phyloP scores from a whole-genome alignment of 306 rosid species.

The Trifolium repens region DNA sequence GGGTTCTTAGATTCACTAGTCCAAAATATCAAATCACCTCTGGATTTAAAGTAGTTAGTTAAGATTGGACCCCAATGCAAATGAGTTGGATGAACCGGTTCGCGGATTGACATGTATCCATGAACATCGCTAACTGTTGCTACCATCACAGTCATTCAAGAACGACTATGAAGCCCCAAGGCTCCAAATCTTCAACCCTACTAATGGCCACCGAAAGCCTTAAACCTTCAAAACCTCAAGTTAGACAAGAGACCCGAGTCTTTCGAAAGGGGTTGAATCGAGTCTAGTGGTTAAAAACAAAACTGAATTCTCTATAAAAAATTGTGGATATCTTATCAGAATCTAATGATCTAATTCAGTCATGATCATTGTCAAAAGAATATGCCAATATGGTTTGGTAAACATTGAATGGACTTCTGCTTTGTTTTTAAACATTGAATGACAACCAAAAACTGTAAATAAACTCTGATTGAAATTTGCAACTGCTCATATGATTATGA shows the following conservation, averaged over 20 bases:
- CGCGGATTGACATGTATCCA: too few relatives aligned
- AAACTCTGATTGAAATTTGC: background rate
- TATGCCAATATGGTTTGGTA: background rate
- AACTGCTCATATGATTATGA: constrained; percentile 10
- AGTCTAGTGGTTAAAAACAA: background rate
- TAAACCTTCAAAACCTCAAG: too few relatives aligned
- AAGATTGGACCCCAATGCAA: too few relatives aligned
- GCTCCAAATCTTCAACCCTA: background rate
- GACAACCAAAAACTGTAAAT: background rate
- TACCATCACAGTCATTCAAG: too few relatives aligned
- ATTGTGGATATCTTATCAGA: background rate
- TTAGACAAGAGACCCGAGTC: background rate
- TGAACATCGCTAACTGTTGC: too few relatives aligned
- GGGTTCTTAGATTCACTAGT: too few relatives aligned
- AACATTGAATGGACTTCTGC: background rate
- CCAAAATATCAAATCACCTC: too few relatives aligned
- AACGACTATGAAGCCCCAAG: background rate
- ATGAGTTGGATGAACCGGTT: too few relatives aligned
- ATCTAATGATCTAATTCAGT: background rate
- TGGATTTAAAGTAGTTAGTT: too few relatives aligned
- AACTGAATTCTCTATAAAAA: background rate
- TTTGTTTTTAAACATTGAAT: background rate
- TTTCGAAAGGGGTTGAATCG: too few relatives aligned
- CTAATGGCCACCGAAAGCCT: background rate
- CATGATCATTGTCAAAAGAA: background rate